Conservation (phyloP, 208 protist species). For the Leishmania arabica region DNA sequence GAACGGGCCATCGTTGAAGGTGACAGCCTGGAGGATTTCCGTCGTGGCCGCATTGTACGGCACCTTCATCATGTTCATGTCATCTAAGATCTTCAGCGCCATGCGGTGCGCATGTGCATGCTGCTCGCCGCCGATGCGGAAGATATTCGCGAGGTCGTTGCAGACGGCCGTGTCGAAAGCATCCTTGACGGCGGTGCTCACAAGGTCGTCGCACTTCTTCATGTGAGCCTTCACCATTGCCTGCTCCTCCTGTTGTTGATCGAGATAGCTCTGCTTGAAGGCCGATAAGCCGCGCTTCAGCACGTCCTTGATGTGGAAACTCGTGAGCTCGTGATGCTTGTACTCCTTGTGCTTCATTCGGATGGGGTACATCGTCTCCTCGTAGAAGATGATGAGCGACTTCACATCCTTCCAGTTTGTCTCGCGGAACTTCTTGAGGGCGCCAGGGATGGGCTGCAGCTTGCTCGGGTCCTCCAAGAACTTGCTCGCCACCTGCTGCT, state of each 20-base stretch:
- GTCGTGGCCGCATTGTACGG: constrained; percentile 71
- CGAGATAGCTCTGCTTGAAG: constrained; percentile 90
- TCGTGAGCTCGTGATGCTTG: constrained; percentile 65
- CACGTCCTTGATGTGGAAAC: constrained; percentile 89
- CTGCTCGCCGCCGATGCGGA: constrained; percentile 83
- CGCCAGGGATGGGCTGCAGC: constrained; percentile 46
- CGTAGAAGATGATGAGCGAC: constrained; percentile 72
- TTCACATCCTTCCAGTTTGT: constrained; percentile 64
- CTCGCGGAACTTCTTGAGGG: constrained; percentile 68
- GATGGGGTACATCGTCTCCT: constrained; percentile 83
- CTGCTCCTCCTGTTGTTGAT: constrained; percentile 77
- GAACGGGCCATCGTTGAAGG: constrained; percentile 83
- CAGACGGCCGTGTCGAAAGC: constrained; percentile 75
- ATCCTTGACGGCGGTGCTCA: constrained; percentile 48
- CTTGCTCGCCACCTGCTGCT: constrained; percentile 48
- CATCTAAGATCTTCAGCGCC: constrained; percentile 78
- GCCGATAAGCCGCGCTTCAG: constrained; percentile 85
- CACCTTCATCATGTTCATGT: constrained; percentile 88
- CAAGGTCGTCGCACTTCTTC: constrained; percentile 68
- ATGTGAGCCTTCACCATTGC: constrained; percentile 67
- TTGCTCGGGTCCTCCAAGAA: constrained; percentile 34
- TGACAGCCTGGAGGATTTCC: constrained; percentile 66
- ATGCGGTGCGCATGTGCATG: constrained; percentile 71
- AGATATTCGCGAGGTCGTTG: constrained; percentile 89
- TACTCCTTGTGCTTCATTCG: constrained; percentile 57